Conservation (phyloP, 2,329 filamentous ascomycete genomes). For the Fusarium udum region DNA sequence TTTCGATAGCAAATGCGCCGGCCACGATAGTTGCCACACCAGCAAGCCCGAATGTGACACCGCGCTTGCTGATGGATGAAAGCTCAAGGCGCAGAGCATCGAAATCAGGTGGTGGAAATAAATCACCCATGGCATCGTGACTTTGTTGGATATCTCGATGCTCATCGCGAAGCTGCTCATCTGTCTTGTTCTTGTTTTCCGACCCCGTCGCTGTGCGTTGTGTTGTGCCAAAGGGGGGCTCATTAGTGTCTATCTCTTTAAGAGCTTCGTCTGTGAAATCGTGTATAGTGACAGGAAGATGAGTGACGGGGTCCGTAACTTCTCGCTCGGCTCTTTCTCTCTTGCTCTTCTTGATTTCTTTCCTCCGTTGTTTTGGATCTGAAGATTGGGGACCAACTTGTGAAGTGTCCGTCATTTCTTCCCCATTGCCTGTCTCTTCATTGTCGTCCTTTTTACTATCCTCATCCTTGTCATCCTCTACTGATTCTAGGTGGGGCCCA, state of each 20-base stretch:
- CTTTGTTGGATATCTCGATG: constrained; percentile 48
- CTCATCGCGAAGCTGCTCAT: constrained; percentile 51
- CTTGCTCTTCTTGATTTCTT: constrained; percentile 57
- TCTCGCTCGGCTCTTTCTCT: constrained; percentile 62
- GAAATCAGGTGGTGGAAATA: constrained; percentile 61
- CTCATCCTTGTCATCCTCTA: constrained; percentile 17
- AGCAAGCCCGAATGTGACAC: constrained; percentile 50
- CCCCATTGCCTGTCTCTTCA: constrained; percentile 12
- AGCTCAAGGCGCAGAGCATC: constrained; percentile 51
- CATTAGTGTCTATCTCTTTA: constrained; percentile 45
- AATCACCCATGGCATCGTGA: constrained; percentile 53
- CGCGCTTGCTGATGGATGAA: constrained; percentile 45
- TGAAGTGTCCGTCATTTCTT: constrained; percentile 47
- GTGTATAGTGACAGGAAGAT: constrained; percentile 73
- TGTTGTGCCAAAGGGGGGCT: constrained; percentile 49
- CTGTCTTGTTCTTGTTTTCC: constrained; percentile 51
- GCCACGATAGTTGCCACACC: constrained; percentile 48
- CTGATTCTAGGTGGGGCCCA: constrained; percentile 14
- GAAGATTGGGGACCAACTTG: constrained; percentile 49
- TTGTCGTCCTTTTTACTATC: constrained; percentile 5
- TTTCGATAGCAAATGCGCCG: constrained; percentile 39
- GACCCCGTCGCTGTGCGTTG: constrained; percentile 52
- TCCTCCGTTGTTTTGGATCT: constrained; percentile 59
- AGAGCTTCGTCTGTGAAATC: constrained; percentile 74
- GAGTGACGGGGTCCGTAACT: constrained; percentile 78